These are phyloP conservation scores for Papilionanthe hybrid DNA, from an alignment of 116 monocot genomes.

Conservation along the genomic window DNA sequence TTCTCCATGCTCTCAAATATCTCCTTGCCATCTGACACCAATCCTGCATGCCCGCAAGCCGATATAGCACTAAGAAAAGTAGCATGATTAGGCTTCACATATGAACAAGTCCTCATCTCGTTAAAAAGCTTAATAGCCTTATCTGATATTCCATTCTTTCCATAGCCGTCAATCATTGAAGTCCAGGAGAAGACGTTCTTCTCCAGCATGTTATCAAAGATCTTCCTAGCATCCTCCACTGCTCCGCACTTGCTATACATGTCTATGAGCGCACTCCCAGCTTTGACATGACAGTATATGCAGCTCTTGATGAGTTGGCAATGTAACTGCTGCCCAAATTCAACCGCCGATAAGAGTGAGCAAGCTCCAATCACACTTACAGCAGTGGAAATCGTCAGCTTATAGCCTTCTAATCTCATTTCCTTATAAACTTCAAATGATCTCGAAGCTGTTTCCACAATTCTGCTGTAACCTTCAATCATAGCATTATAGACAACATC, in stretches of 20 bases:
- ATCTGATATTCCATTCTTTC: conserved; percentile 66
- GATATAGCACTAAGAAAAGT: conserved; percentile 77
- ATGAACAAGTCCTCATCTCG: conserved; percentile 30
- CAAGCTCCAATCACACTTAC: conserved; percentile 84
- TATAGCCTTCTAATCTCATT: conserved; percentile 38
- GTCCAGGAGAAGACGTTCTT: conserved; percentile 90
- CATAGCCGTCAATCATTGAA: conserved; percentile 94
- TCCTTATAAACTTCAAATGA: conserved; percentile 58
- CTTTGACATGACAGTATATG: conserved; percentile 48
- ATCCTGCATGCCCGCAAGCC: conserved; percentile 75
- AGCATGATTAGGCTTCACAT: conserved; percentile 55
- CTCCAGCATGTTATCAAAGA: conserved; percentile 55
- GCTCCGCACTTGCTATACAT: conserved; percentile 83
- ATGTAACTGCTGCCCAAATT: conserved; percentile 76
- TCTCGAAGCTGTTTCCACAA: conserved; percentile 30
- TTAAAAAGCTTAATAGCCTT: conserved; percentile 63
- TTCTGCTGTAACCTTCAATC: conserved; percentile 84
- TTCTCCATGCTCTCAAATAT: conserved; percentile 75
- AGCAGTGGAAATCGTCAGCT: conserved; percentile 63
- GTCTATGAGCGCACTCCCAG: conserved; percentile 73
- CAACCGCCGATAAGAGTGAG: conserved; percentile 53
- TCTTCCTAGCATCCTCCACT: conserved; percentile 46
- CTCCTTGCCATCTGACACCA: conserved; percentile 38
- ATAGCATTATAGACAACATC: conserved; percentile 77
- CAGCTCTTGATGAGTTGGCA: conserved; percentile 52